These are phyloP conservation scores for Plectosphaerella sp. DNA, from an alignment of 2,329 filamentous ascomycete species.

Conservation along the genomic window DNA sequence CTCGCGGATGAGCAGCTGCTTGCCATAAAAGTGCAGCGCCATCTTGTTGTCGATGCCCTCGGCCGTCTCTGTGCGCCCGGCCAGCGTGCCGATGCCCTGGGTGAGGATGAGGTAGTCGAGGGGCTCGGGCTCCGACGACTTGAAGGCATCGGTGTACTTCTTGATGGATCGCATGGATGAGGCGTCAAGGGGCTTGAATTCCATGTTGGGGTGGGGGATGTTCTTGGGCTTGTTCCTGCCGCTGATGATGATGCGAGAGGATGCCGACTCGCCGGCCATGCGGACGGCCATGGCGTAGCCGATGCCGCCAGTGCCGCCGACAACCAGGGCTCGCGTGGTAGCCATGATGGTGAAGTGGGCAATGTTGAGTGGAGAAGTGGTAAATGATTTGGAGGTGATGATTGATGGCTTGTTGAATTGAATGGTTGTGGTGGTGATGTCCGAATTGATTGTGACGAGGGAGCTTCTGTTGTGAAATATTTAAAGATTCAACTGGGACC, in stretches of 20 bases:
- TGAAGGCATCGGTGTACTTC: conserved; percentile 22
- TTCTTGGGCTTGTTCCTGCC: conserved; percentile 23
- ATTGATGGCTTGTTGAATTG: too few species aligned
- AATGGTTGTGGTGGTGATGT: too few species aligned
- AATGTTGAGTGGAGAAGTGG: too few species aligned
- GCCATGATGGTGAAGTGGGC: background rate
- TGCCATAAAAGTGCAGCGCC: conserved; percentile 40
- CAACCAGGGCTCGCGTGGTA: conserved; percentile 21
- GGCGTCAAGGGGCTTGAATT: conserved; percentile 25
- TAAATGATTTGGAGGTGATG: too few species aligned
- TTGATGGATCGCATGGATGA: conserved; percentile 28
- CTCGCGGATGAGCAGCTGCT: conserved; percentile 35
- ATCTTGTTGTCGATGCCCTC: conserved; percentile 42
- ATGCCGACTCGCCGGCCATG: conserved; percentile 18
- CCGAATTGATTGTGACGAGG: too few species aligned
- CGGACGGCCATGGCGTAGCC: conserved; percentile 30
- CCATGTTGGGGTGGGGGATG: conserved; percentile 25
- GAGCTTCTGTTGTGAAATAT: too few species aligned
- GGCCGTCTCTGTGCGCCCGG: conserved; percentile 31
- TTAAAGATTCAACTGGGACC: too few species aligned
- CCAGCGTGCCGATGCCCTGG: conserved; percentile 29
- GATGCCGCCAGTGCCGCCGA: conserved; percentile 29
- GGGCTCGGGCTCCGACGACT: conserved; percentile 15
- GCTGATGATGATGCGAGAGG: conserved; percentile 25
- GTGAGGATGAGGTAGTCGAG: conserved; percentile 33